These are phyloP conservation scores for Elsinoe batatas DNA, from an alignment of 2,329 filamentous ascomycete species.

Conservation along the genomic window DNA sequence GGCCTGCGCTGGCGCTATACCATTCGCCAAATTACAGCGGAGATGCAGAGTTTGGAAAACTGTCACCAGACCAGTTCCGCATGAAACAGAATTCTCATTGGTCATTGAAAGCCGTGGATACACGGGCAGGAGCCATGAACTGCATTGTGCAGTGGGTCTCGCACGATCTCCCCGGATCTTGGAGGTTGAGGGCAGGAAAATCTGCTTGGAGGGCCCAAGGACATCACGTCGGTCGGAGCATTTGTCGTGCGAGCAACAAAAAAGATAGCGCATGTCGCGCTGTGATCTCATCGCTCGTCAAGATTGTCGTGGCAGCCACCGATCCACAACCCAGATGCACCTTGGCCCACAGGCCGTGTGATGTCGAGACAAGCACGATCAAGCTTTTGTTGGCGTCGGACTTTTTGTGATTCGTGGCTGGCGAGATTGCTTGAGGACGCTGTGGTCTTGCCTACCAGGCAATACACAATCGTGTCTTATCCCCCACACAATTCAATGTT, in stretches of 20 bases:
- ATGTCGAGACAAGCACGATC: constrained; percentile 9
- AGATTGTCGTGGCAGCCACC: constrained; percentile 2
- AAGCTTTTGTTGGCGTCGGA: constrained; percentile 6
- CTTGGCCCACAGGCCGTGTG: not conserved
- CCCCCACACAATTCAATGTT: not conserved
- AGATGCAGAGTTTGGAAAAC: not conserved
- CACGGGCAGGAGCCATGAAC: not conserved
- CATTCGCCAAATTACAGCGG: not conserved
- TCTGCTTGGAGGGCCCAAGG: not conserved
- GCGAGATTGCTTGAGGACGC: not conserved
- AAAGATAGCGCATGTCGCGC: not conserved
- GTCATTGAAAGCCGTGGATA: not conserved
- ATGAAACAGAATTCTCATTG: not conserved
- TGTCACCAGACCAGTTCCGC: not conserved
- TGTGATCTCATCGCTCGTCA: constrained; percentile 10
- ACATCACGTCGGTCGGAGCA: not conserved
- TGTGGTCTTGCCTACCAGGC: not conserved
- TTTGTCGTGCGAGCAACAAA: not conserved
- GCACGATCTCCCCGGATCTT: not conserved
- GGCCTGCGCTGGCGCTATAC: not conserved
- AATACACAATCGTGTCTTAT: too few species aligned
- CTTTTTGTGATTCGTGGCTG: not conserved
- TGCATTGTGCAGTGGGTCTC: not conserved
- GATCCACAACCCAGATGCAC: constrained; percentile 7
- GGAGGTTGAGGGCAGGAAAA: not conserved